Evolutionary conservation across 306 rosid species (phyloP).

Genomic region (Acacia acuminata): DNA sequence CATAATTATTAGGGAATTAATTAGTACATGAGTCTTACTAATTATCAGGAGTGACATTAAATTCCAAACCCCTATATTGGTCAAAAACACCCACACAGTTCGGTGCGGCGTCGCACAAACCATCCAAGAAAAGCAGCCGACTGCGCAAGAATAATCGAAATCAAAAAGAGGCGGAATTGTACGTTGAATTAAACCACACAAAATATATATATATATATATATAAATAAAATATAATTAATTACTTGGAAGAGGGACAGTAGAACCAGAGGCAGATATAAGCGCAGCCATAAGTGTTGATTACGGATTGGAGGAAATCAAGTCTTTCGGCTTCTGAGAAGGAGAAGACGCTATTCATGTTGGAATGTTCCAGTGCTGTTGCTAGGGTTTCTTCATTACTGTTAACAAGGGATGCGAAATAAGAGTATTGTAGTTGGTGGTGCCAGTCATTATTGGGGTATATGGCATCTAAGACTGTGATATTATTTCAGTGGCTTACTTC

Average conservation of each 20-base stretch:
- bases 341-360: conserved; percentile 46
- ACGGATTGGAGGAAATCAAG: conserved; percentile 38
- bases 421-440: not conserved
- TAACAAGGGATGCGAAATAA: not conserved
- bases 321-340: conserved; percentile 38
- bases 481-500: not conserved
- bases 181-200: not conserved
- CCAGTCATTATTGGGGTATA: not conserved
- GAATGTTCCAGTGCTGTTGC: not conserved
- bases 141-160: conserved; percentile 17
- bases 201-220: too few species aligned
- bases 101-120: conserved; percentile 42
- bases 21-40: conserved; percentile 28
- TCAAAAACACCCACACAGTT: conserved; percentile 41
- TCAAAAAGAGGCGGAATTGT: too few species aligned
- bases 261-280: conserved; percentile 62
- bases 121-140: conserved; percentile 47
- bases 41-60: conserved; percentile 31
- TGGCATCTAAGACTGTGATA: not conserved
- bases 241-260: conserved; percentile 46
- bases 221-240: not conserved
- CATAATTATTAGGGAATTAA: not conserved
- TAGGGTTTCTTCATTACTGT: conserved; percentile 8
- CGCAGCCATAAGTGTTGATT: conserved; percentile 44
- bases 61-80: conserved; percentile 32